These are phyloP conservation scores for Monilinia polystroma DNA, from an alignment of 2,329 filamentous ascomycete genomes.

Conservation along the genomic window DNA sequence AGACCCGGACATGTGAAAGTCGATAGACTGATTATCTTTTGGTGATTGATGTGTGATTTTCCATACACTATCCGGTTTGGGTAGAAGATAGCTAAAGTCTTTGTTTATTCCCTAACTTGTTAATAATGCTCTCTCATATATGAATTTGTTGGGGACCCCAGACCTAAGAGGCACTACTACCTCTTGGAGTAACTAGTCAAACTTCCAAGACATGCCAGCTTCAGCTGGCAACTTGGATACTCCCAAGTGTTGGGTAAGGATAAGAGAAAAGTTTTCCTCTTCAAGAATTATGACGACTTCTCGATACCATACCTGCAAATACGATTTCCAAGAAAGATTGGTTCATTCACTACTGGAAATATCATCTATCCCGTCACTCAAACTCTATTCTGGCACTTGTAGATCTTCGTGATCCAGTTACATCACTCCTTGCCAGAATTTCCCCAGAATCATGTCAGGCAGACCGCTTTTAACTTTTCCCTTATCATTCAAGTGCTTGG, in stretches of 20 bases:
- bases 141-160: conserved; percentile 10
- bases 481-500: conserved; percentile 6
- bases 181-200: neutral
- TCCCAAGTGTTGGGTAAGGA: conserved; percentile 1
- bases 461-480: neutral
- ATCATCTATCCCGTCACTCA: neutral
- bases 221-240: neutral
- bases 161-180: conserved; percentile 14
- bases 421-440: neutral
- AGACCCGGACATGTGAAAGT: conserved; percentile 4
- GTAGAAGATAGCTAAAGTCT: neutral
- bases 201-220: neutral
- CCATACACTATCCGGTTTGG: neutral
- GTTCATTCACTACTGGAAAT: neutral
- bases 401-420: conserved; percentile 4
- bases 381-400: conserved; percentile 11
- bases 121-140: neutral
- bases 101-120: neutral
- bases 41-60: neutral
- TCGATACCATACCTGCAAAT: neutral
- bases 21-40: neutral
- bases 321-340: neutral
- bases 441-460: conserved; percentile 2
- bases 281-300: neutral
- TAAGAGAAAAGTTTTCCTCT: conserved; percentile 14